Evolutionary conservation across 805 yeast genomes (phyloP).

Genomic region (Yamadazyma scolyti): DNA sequence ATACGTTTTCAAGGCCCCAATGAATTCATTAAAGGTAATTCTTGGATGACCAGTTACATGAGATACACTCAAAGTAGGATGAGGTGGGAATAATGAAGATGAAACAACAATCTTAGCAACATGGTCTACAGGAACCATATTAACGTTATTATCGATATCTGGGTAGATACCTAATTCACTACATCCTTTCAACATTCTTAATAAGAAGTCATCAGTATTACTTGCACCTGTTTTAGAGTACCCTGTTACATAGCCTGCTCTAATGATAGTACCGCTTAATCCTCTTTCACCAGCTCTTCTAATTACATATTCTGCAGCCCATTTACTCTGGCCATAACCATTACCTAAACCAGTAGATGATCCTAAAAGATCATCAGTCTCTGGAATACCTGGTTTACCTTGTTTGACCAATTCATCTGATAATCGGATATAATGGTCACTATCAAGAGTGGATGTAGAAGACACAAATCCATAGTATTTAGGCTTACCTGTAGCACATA

Average conservation of each 20-base stretch:
- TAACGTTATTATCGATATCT: slow-evolving; percentile 79
- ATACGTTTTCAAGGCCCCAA: slow-evolving; percentile 58
- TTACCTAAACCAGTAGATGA: slow-evolving; percentile 78
- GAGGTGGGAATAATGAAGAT: slow-evolving; percentile 74
- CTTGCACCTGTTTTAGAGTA: slow-evolving; percentile 79
- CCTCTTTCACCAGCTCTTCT: slow-evolving; percentile 88
- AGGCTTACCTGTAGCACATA: slow-evolving; percentile 76
- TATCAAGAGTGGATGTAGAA: slow-evolving; percentile 90
- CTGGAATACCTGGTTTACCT: slow-evolving; percentile 73
- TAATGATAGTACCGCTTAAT: slow-evolving; percentile 78
- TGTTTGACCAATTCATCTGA: slow-evolving; percentile 66
- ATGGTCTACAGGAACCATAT: slow-evolving; percentile 98
- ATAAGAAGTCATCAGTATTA: slow-evolving; percentile 93
- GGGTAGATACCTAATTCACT: slow-evolving; percentile 85
- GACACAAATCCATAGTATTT: slow-evolving; percentile 90
- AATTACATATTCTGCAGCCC: slow-evolving; percentile 92
- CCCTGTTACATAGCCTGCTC: slow-evolving; percentile 97
- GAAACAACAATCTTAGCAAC: slow-evolving; percentile 91
- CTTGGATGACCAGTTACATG: slow-evolving; percentile 99
- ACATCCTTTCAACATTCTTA: slow-evolving; percentile 93
- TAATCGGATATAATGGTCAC: slow-evolving; percentile 70
- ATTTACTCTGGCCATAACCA: slow-evolving; percentile 97
- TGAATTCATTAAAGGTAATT: slow-evolving; percentile 70
- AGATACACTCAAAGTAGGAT: slow-evolving; percentile 59
- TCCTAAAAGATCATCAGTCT: slow-evolving; percentile 79